Base-by-base conservation (phyloP, 306 rosid species). In the Acmispon strigosus region DNA sequence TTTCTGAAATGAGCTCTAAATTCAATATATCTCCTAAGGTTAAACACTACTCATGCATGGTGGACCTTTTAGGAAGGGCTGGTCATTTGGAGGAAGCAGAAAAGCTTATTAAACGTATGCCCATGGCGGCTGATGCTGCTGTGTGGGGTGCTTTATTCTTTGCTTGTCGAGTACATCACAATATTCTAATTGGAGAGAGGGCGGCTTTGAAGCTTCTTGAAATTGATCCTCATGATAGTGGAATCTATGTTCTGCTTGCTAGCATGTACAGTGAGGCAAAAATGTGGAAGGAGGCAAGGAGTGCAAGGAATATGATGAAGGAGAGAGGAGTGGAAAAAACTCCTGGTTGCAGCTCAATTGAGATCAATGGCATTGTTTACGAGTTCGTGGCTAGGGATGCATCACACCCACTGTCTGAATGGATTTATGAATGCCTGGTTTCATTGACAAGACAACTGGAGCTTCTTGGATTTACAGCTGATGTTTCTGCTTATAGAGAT, bases 141-240 rank as follows among this genome's bases (percentile, higher is more conserved):
- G 84, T 86, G 6, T 92, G 94, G 92, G 96, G 96, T 62, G 91
- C 96, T 65, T 85, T 92, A 78, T 88, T 88, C 85, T 89, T 75
- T 72, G 92, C 92, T 36, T 86, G 92, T 59, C 85, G 75, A 56
- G 81, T 74, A 52, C 90, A 88, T 52, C 83, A 82, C 16, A 86
- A 86, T 72, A 74, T 92, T 59, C 42, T 16, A 39, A 87, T 86
- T 59, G 94, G 94, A 69, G 90, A 92, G 84, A 83, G 78, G 87
- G 84, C 82, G 5, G 93, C 91, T 75, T 70, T 48, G 12, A 89
- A 83, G 85, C 96, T 92, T 73, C 85, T 92, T 73, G 87, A 89
- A 85, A 79, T 87, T 73, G 98, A 92, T 64, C 85, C 94, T 48
- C 64, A 59, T 29, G 94, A 92, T 61, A 80, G 92, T 50, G 92